Evolutionary conservation across 1,139 yeast genomes (phyloP).

Genomic region (Meyerozyma smithsonii): DNA sequence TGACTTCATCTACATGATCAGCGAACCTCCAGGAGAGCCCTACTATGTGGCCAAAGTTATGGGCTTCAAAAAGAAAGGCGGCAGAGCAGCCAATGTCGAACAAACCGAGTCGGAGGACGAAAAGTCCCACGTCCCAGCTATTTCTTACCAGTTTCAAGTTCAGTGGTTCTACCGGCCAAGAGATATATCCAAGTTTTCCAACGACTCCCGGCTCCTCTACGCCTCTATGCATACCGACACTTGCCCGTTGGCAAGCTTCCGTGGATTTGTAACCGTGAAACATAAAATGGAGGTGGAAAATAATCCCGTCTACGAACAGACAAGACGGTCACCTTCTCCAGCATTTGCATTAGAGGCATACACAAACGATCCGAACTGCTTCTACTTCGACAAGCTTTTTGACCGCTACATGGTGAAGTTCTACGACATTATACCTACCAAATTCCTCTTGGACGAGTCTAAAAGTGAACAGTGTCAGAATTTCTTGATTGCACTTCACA

Average conservation of each 20-base stretch:
- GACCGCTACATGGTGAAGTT: slow-evolving; percentile 83
- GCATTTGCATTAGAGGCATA: slow-evolving; percentile 38
- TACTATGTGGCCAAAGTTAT: slow-evolving; percentile 82
- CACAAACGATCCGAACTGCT: slow-evolving; percentile 57
- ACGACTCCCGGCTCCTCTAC: slow-evolving; percentile 70
- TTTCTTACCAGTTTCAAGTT: slow-evolving; percentile 57
- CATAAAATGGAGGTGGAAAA: slow-evolving; percentile 66
- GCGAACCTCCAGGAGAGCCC: slow-evolving; percentile 96
- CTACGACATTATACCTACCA: slow-evolving; percentile 58
- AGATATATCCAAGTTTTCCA: slow-evolving; percentile 65
- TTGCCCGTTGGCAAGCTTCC: slow-evolving; percentile 70
- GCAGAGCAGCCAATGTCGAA: slow-evolving; percentile 4
- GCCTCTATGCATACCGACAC: slow-evolving; percentile 86
- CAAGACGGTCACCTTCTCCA: slow-evolving; percentile 17
- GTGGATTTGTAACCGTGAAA: slow-evolving; percentile 71
- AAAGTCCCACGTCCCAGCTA: slow-evolving; percentile 27
- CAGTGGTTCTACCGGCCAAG: slow-evolving; percentile 93
- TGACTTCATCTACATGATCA: slow-evolving; percentile 77
- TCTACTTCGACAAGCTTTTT: slow-evolving; percentile 81
- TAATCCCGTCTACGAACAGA: slow-evolving; percentile 3
- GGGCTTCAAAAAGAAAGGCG: slow-evolving; percentile 55
- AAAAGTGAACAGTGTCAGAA: slow-evolving; percentile 37
- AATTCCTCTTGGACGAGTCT: slow-evolving; percentile 42
- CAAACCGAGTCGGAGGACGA: background rate
- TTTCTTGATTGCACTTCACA: slow-evolving; percentile 58